Evolutionary conservation across 352 stramenopile genomes (phyloP), one percentile per base, ranked within the genome.

Genomic region (Globisporangium rhizosaccharum): DNA sequence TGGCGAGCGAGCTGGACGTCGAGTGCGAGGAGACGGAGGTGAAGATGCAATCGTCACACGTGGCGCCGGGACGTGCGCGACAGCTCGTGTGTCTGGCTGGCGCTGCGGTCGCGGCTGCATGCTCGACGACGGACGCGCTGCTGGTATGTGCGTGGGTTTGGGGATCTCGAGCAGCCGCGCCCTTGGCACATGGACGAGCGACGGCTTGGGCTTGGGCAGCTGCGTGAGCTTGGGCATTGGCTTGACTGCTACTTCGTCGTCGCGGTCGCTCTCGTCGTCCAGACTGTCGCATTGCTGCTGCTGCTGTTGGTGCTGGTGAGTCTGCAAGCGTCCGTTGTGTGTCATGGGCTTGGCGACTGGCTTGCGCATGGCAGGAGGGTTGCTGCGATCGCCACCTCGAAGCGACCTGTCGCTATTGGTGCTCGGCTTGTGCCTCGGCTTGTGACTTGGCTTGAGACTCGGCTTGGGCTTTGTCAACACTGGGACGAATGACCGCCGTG

Each of bases 221-320:
- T 79, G 59, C 0, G 67, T 72, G 26, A 85, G 63, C 39, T 79
- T 76, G 4, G 78, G 78, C 73, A 84, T 81, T 4, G 75, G 75
- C 17, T 57, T 73, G 23, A 86, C 47, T 23, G 26, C 49, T 53
- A 44, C 30, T 30, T 48, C 53, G 30, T 59, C 25, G 11, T 50
- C n/a, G 39, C 30, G n/a, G n/a, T 53, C 46, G 41, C 50, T 63
- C 23, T 63, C 54, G 14, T 59, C 33, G 41, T 36, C 30, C 30
- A 36, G 30, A 36, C 30, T 36, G 4, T 36, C 30, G 30, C 30
- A 36, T 36, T 36, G 30, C 30, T 36, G 30, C 30, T 36, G 30
- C 30, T 36, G 30, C 8, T 36, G 30, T 4, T 36, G 30, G 4
- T 36, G 30, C 30, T 36, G 30, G 8, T 8, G 30, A 36, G 30